A percentile compares a stretch with the other conserved stretches of the same genome.
phyloP scores from a whole-genome alignment of 768 basidiomycete genomes.

The Mycena vitilis region DNA sequence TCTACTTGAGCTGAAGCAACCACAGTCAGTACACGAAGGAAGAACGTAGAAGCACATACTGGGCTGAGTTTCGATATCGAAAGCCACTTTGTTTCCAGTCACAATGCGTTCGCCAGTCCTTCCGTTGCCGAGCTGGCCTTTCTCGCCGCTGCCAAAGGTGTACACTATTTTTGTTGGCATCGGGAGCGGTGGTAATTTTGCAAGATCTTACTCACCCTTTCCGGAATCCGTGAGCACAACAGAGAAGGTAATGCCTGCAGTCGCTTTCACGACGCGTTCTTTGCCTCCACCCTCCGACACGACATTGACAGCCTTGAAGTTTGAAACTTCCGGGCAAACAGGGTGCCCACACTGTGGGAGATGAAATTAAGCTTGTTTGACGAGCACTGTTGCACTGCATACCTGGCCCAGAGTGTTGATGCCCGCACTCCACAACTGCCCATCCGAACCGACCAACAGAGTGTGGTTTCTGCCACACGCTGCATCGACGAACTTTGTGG shows the following conservation, averaged over 20 bases:
- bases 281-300: slow-evolving; percentile 67
- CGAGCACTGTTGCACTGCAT: slow-evolving; percentile 34
- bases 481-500: slow-evolving; percentile 79
- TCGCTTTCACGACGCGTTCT: slow-evolving; percentile 77
- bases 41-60: slow-evolving; percentile 51
- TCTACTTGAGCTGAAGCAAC: slow-evolving; percentile 71
- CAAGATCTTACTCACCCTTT: slow-evolving; percentile 60
- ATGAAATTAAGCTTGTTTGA: slow-evolving; percentile 7
- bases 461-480: slow-evolving; percentile 88
- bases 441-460: slow-evolving; percentile 83
- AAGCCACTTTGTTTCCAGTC: slow-evolving; percentile 86
- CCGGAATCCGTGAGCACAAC: slow-evolving; percentile 86
- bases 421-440: slow-evolving; percentile 87
- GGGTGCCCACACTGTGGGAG: slow-evolving; percentile 75
- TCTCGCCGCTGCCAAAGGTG: slow-evolving; percentile 90
- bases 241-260: slow-evolving; percentile 88
- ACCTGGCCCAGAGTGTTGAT: slow-evolving; percentile 88
- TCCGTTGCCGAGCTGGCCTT: slow-evolving; percentile 94
- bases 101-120: slow-evolving; percentile 92
- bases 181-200: slow-evolving; percentile 12
- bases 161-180: slow-evolving; percentile 64
- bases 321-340: slow-evolving; percentile 69
- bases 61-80: slow-evolving; percentile 80
- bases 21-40: slow-evolving; percentile 7
- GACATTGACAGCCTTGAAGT: slow-evolving; percentile 73